Conservation (phyloP, 345 rosid species). For the Eucalyptus regnans region DNA sequence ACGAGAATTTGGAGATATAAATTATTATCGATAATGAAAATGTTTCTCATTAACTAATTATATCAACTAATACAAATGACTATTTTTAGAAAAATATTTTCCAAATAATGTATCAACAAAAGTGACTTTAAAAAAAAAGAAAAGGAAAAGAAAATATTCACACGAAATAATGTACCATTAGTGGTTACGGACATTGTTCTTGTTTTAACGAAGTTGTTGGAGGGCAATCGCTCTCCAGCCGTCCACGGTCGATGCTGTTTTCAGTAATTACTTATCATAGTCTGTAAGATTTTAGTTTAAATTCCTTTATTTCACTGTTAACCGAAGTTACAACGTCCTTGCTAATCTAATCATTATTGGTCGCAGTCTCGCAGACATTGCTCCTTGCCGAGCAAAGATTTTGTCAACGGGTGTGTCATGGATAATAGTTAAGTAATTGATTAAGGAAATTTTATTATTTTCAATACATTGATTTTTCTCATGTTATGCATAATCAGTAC, state of each 20-base stretch:
- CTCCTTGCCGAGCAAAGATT: background rate
- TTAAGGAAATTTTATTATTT: background rate
- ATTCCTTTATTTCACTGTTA: background rate
- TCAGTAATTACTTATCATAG: background rate
- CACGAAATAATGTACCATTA: background rate
- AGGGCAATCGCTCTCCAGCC: background rate
- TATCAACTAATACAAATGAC: fast-evolving
- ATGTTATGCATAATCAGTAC: background rate
- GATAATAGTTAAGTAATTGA: background rate
- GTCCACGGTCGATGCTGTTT: background rate
- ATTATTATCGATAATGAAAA: background rate
- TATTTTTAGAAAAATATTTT: too few species aligned
- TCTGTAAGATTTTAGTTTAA: background rate
- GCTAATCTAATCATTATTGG: background rate
- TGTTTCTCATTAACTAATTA: too few species aligned
- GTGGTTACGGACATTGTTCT: background rate
- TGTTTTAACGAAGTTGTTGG: background rate
- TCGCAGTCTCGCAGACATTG: background rate
- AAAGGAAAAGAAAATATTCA: background rate
- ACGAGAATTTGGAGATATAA: fast-evolving
- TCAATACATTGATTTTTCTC: background rate
- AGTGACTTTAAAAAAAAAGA: background rate
- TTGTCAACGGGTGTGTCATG: background rate
- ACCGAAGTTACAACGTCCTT: background rate
- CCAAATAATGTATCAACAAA: background rate